Evolutionary conservation across 192 early-diverging fungal species (phyloP).

Genomic region (Coemansia sp.): DNA sequence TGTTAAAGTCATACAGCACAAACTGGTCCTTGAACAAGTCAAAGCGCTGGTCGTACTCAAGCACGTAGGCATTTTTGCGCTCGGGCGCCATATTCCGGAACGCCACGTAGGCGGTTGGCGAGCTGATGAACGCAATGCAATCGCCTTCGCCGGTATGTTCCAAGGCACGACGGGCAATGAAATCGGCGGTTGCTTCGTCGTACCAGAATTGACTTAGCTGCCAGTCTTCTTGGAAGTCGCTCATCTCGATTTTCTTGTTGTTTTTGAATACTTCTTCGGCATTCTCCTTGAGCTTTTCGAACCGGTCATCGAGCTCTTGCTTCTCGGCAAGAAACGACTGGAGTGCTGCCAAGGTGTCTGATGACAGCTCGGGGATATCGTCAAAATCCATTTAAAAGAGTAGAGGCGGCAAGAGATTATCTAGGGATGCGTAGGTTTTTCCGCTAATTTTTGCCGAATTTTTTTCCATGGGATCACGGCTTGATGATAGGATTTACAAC

Average conservation of each 20-base stretch:
- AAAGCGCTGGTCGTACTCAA: slow-evolving; percentile 77
- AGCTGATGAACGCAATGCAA: slow-evolving; percentile 47
- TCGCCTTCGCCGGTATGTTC: slow-evolving; percentile 42
- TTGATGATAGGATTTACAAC: not conserved
- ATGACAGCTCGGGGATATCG: slow-evolving; percentile 41
- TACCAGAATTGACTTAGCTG: slow-evolving; percentile 66
- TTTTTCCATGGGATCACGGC: not conserved
- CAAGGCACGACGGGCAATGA: slow-evolving; percentile 52
- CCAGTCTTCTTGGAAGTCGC: slow-evolving; percentile 77
- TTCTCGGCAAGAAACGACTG: slow-evolving; percentile 68
- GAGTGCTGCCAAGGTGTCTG: slow-evolving; percentile 56
- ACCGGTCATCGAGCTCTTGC: slow-evolving; percentile 59
- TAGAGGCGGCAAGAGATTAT: not conserved
- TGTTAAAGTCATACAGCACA: slow-evolving; percentile 73
- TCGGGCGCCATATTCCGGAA: slow-evolving; percentile 32
- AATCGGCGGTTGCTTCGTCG: slow-evolving; percentile 51
- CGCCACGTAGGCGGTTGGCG: slow-evolving; percentile 43
- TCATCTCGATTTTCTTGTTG: slow-evolving; percentile 55
- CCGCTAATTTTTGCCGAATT: not conserved
- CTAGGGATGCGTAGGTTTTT: not conserved
- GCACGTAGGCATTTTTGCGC: slow-evolving; percentile 54
- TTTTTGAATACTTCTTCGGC: slow-evolving; percentile 53
- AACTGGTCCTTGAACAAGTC: slow-evolving; percentile 65
- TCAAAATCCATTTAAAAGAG: slow-evolving; percentile 18
- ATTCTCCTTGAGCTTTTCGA: slow-evolving; percentile 59